phyloP scores from a whole-genome alignment of 2,329 filamentous ascomycete species.

The Hypoxylon sp. region DNA sequence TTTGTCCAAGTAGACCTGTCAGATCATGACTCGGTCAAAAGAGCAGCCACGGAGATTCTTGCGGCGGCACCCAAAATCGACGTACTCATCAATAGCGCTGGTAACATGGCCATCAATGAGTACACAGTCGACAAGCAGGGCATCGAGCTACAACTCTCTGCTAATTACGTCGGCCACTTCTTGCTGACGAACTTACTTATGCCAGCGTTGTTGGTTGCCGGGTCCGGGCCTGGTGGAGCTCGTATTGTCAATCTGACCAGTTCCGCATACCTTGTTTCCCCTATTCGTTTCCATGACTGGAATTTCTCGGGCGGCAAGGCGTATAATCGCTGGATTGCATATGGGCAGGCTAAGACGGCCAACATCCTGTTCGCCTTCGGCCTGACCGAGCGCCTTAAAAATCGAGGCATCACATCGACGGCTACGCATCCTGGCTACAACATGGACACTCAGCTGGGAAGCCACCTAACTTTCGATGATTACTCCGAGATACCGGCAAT shows the following conservation, averaged over 20 bases:
- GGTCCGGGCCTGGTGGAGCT: constrained; percentile 49
- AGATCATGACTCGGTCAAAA: constrained; percentile 46
- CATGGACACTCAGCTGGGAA: constrained; percentile 50
- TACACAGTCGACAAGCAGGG: constrained; percentile 49
- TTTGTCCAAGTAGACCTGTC: constrained; percentile 48
- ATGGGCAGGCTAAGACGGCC: constrained; percentile 65
- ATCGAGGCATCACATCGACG: constrained; percentile 52
- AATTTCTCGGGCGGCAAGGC: constrained; percentile 57
- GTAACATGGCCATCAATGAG: constrained; percentile 47
- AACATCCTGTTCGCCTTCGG: constrained; percentile 61
- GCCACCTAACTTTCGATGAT: constrained; percentile 47
- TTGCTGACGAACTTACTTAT: constrained; percentile 63
- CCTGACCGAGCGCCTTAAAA: constrained; percentile 53
- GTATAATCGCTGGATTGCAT: constrained; percentile 61
- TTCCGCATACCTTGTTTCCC: constrained; percentile 57
- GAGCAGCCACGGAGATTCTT: constrained; percentile 43
- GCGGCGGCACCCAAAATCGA: constrained; percentile 44
- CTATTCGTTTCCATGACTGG: constrained; percentile 61
- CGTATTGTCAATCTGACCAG: constrained; percentile 62
- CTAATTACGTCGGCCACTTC: constrained; percentile 66
- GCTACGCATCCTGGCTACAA: constrained; percentile 57
- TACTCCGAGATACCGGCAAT: constrained; percentile 47
- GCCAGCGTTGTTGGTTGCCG: constrained; percentile 58
- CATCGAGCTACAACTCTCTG: constrained; percentile 60
- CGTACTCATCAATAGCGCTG: constrained; percentile 49